These are phyloP conservation scores for Clitocybe nebularis DNA, from an alignment of 1,284 basidiomycete species.

Conservation along the genomic window DNA sequence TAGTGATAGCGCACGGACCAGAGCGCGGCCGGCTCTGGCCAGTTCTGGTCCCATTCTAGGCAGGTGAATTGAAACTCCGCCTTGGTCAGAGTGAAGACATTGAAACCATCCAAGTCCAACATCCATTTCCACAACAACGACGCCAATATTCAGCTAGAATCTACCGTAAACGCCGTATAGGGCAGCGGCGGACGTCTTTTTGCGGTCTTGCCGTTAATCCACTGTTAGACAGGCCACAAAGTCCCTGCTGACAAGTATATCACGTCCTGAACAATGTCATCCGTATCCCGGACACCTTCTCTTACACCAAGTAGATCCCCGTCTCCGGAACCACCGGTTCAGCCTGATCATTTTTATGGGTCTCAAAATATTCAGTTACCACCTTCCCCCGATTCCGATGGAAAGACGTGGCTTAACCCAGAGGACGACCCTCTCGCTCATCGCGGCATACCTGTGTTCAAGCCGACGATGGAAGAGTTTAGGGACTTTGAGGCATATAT, in stretches of 20 bases:
- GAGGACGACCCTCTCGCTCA: conserved; percentile 81
- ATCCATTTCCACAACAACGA: conserved; percentile 13
- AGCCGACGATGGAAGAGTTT: conserved; percentile 86
- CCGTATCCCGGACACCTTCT: conserved; percentile 38
- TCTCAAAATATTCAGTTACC: conserved; percentile 47
- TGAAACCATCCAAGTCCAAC: conserved; percentile 14
- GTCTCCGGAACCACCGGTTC: conserved; percentile 49
- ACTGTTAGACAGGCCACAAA: conserved; percentile 2
- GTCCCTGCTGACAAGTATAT: conserved; percentile 10
- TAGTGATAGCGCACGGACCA: conserved; percentile 32
- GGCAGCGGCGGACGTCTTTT: conserved; percentile 2
- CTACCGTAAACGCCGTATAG: conserved; percentile 4
- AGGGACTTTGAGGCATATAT: conserved; percentile 87
- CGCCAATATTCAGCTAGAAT: conserved; percentile 7
- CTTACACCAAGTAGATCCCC: conserved; percentile 53
- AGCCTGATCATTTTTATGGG: conserved; percentile 82
- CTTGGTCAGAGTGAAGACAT: conserved; percentile 15
- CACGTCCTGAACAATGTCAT: conserved; percentile 22
- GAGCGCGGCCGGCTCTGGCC: conserved; percentile 13
- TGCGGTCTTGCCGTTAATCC: conserved; percentile 7
- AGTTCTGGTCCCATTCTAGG: conserved; percentile 22
- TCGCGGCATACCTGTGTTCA: conserved; percentile 92
- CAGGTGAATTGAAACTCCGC: conserved; percentile 28
- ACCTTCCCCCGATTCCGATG: conserved; percentile 55
- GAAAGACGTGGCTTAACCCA: conserved; percentile 66